Evolutionary conservation across 768 basidiomycete species (phyloP).

Genomic region (Hygrophorus pudorinus): DNA sequence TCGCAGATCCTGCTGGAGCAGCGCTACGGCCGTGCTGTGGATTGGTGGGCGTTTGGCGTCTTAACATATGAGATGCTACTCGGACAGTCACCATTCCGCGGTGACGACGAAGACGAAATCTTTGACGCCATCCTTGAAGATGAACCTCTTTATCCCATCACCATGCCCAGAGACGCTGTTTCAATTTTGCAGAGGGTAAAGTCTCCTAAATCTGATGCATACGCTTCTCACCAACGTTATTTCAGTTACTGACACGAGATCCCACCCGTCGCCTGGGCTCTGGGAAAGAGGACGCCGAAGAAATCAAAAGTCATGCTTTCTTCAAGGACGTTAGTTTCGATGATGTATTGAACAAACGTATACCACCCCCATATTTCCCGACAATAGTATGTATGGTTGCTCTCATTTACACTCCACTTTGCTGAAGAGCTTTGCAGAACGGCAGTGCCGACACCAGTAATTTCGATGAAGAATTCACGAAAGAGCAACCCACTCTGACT

Average conservation of each 20-base stretch:
- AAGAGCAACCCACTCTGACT: slow-evolving; percentile 92
- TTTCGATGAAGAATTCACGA: slow-evolving; percentile 96
- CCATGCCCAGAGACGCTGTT: slow-evolving; percentile 97
- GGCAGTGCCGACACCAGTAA: slow-evolving; percentile 85
- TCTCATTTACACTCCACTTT: neutral
- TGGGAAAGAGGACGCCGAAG: slow-evolving; percentile 86
- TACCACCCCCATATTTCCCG: slow-evolving; percentile 96
- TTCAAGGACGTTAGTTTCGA: slow-evolving; percentile 98
- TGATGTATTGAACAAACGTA: slow-evolving; percentile 94
- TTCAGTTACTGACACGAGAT: slow-evolving; percentile 84
- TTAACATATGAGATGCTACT: slow-evolving; percentile 98
- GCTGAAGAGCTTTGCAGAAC: slow-evolving; percentile 36
- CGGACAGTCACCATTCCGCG: slow-evolving; percentile 98
- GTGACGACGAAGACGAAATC: slow-evolving; percentile 99
- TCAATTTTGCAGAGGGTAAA: slow-evolving; percentile 87
- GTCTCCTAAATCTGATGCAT: neutral
- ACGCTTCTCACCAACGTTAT: slow-evolving; percentile 6
- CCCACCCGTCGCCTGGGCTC: slow-evolving; percentile 86
- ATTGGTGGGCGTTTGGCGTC: slow-evolving; percentile 99
- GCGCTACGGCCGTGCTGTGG: slow-evolving; percentile 95
- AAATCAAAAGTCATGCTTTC: slow-evolving; percentile 96
- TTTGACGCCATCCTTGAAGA: slow-evolving; percentile 99
- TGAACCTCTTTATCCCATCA: slow-evolving; percentile 96
- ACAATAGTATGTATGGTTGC: slow-evolving; percentile 60
- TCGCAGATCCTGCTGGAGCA: slow-evolving; percentile 94